Base-by-base conservation (phyloP, 2,329 filamentous ascomycete species). In the Xylaria sp. region DNA sequence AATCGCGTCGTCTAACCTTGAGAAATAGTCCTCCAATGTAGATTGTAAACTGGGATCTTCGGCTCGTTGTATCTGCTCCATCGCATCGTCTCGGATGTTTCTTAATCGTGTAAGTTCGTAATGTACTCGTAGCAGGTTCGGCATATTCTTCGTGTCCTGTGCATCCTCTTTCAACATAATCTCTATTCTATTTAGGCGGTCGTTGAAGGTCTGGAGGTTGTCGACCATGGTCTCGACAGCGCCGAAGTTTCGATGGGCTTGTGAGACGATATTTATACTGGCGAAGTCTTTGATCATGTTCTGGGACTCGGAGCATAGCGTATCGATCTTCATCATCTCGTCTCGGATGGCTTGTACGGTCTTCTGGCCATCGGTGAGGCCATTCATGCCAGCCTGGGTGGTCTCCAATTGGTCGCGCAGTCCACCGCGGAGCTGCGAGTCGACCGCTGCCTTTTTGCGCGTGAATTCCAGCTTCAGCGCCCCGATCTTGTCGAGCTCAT, bases 321-420 rank as follows among this genome's bases (percentile, higher is more conserved):
- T 94, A 84, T 99, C 96, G 76, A 99, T 98, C 82, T 95, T 97
- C 85, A 97, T 94, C 89, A 99, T 96, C 83, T 99, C 96, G 73
- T 98, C 95, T 81, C 97, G 97, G 82, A 98, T 98, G 75, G 92
- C 89, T 78, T 93, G 92, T 42, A 99, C 93, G 69, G 93, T 93
- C 80, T 94, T 92, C 81, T 98, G 94, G 65, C 94, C 94, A 78
- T 98, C 94, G 53, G 89, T 89, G 72, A 99, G 90, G 70, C 92
- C 92, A 72, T 84, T 91, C 90, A 99, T 97, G 79, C 96, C 96
- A 73, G 92, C 88, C 82, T 98, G 95, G 11, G 96, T 98, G 63
- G 94, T 92, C 82, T 97, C 93, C 66, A 99, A 88, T 85, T 99
- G 96, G 77, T 97, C 94, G 75, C 93, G 90, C 72, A 98, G 87